These are phyloP conservation scores for Mycosarcoma mackinlayi DNA, from an alignment of 1,284 basidiomycete genomes.

Conservation along the genomic window DNA sequence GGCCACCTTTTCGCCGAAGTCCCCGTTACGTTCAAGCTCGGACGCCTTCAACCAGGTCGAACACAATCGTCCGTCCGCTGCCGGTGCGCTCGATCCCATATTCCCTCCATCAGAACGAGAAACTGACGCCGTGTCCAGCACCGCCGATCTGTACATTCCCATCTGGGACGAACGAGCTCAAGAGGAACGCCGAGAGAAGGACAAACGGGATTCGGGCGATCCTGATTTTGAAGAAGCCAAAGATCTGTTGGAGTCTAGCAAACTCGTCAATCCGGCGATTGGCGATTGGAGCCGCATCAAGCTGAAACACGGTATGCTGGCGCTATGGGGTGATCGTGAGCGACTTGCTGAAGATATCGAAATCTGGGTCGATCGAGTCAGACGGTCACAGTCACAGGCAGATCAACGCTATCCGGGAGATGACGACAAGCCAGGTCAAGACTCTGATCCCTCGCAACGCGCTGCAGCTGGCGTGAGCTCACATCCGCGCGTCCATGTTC, in stretches of 20 bases:
- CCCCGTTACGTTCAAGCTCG: slow-evolving; percentile 5
- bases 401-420: neutral
- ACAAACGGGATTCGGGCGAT: slow-evolving; percentile 10
- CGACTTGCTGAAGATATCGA: slow-evolving; percentile 63
- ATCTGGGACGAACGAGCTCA: slow-evolving; percentile 14
- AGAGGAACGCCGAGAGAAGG: slow-evolving; percentile 8
- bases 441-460: slow-evolving; percentile 17
- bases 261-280: slow-evolving; percentile 57
- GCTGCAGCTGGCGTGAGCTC: neutral
- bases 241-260: slow-evolving; percentile 43
- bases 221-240: slow-evolving; percentile 34
- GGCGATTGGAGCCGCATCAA: slow-evolving; percentile 62
- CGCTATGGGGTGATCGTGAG: slow-evolving; percentile 64
- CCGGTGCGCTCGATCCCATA: slow-evolving; percentile 51
- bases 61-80: slow-evolving; percentile 20
- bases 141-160: slow-evolving; percentile 47
- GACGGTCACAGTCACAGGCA: slow-evolving; percentile 15
- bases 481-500: neutral
- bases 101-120: slow-evolving; percentile 49
- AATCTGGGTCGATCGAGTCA: slow-evolving; percentile 52
- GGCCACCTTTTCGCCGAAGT: neutral
- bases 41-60: slow-evolving; percentile 34
- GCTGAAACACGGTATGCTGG: slow-evolving; percentile 54
- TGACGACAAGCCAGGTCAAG: slow-evolving; percentile 39
- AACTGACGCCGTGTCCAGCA: slow-evolving; percentile 44